These are phyloP conservation scores for Thalia dealbata DNA, from an alignment of 176 grass and related monocot species.

Conservation along the genomic window DNA sequence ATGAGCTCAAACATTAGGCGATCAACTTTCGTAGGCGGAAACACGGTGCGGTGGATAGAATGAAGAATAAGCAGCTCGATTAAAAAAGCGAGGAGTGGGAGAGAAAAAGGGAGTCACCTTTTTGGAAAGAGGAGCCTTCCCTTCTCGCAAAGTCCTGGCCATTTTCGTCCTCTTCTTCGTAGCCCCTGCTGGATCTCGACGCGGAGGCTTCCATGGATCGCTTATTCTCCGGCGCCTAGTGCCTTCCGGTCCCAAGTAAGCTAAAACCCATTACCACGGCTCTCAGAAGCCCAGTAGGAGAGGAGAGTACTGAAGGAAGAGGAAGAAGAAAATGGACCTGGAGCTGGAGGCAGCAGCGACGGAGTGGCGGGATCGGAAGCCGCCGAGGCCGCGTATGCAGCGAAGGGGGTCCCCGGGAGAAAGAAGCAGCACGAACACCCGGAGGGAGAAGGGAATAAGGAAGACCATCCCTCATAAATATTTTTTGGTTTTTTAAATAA, in stretches of 20 bases:
- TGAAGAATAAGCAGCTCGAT: background rate
- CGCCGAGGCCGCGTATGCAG: slow-evolving; percentile 28
- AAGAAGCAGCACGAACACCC: background rate
- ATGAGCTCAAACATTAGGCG: background rate
- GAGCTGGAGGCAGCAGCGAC: slow-evolving; percentile 28
- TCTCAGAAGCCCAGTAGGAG: background rate
- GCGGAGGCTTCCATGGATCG: slow-evolving; percentile 50
- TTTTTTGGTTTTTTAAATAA: too few relatives aligned
- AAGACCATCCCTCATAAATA: background rate
- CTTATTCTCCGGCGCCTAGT: slow-evolving; percentile 25
- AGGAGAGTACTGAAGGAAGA: background rate
- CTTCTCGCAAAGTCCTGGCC: slow-evolving; percentile 56
- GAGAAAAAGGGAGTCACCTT: slow-evolving; percentile 44
- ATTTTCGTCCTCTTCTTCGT: slow-evolving; percentile 63
- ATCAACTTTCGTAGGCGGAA: background rate
- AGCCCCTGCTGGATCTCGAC: slow-evolving; percentile 85
- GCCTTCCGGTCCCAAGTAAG: slow-evolving; percentile 11
- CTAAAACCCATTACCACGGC: background rate
- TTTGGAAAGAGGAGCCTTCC: slow-evolving; percentile 73
- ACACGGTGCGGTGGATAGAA: background rate
- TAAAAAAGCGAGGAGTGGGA: slow-evolving; percentile 5
- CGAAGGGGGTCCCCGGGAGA: slow-evolving; percentile 1
- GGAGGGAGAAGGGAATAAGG: background rate
- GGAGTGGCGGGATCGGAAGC: slow-evolving; percentile 24
- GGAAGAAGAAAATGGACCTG: slow-evolving; percentile 16